These are phyloP conservation scores for Pichia sp. DNA, from an alignment of 1,139 yeast genomes.

Conservation along the genomic window DNA sequence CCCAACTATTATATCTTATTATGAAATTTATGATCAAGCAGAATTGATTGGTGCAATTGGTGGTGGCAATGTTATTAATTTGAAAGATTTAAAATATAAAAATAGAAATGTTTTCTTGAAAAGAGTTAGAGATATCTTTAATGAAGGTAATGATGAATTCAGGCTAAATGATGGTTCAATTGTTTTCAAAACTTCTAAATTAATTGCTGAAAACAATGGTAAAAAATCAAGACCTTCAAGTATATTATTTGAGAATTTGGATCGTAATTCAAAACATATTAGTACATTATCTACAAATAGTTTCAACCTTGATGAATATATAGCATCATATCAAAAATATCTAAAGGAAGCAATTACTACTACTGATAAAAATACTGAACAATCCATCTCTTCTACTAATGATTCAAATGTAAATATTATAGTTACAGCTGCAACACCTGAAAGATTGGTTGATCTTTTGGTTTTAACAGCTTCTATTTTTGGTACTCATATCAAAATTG, in stretches of 20 bases:
- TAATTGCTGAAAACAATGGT: conserved; percentile 24
- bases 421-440: conserved; percentile 51
- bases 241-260: conserved; percentile 25
- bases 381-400: background rate
- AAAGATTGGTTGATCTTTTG: conserved; percentile 52
- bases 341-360: conserved; percentile 14
- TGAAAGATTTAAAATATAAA: conserved; percentile 24
- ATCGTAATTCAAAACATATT: conserved; percentile 21
- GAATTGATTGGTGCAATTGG: conserved; percentile 47
- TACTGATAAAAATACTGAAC: background rate
- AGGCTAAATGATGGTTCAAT: conserved; percentile 43
- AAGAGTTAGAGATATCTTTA: conserved; percentile 52
- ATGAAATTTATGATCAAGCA: conserved; percentile 46
- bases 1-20: conserved; percentile 45
- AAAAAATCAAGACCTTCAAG: conserved; percentile 27
- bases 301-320: conserved; percentile 27
- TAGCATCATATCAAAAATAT: conserved; percentile 20
- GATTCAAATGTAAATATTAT: conserved; percentile 11
- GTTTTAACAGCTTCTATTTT: conserved; percentile 58
- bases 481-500: conserved; percentile 37
- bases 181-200: conserved; percentile 41
- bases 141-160: conserved; percentile 47
- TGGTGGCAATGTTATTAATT: conserved; percentile 16
- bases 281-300: conserved; percentile 29
- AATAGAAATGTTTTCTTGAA: conserved; percentile 40